A percentile compares a stretch with the other conserved stretches of the same genome.
Conservation (phyloP, 139 green algal species). For the Tetratostichococcus sp. region DNA sequence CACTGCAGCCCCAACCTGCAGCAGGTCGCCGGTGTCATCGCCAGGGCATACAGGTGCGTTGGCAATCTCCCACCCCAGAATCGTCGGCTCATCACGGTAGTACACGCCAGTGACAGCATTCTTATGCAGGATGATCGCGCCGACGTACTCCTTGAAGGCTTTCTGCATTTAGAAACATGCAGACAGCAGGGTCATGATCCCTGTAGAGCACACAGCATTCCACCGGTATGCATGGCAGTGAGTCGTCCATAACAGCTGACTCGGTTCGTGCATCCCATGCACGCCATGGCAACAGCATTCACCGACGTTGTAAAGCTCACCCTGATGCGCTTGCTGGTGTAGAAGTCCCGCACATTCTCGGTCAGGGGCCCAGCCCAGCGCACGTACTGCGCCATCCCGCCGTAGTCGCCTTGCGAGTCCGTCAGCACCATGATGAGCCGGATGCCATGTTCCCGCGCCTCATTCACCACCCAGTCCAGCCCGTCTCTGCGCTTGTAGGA, state of each 20-base stretch:
- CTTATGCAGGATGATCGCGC: slow-evolving; percentile 29
- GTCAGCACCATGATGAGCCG: slow-evolving; percentile 45
- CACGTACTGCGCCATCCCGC: slow-evolving; percentile 42
- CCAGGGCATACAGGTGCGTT: slow-evolving; percentile 52
- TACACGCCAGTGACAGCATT: slow-evolving; percentile 42
- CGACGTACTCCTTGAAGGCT: slow-evolving; percentile 52
- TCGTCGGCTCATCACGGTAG: slow-evolving; percentile 53
- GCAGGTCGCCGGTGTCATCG: slow-evolving; percentile 16
- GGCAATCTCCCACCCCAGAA: slow-evolving; percentile 57
- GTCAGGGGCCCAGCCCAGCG: slow-evolving; percentile 6
- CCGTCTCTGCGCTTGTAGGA: background rate
- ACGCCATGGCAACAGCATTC: no score
- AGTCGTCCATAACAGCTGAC: no score
- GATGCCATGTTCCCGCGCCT: slow-evolving; percentile 28
- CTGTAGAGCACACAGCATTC: no score
- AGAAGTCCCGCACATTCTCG: slow-evolving; percentile 32
- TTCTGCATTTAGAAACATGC: slow-evolving; percentile 21
- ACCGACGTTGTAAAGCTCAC: no score
- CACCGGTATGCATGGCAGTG: no score
- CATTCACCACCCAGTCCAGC: slow-evolving; percentile 33
- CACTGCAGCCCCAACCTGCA: slow-evolving; percentile 30
- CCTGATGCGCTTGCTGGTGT: slow-evolving; percentile 8
- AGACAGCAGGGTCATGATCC: no score
- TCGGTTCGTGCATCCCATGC: no score
- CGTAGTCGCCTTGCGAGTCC: slow-evolving; percentile 27